Percentiles rank a stretch among this genome's conserved stretches.
Conservation (phyloP, 805 yeast genomes). For the Yarrowia phangngaensis region DNA sequence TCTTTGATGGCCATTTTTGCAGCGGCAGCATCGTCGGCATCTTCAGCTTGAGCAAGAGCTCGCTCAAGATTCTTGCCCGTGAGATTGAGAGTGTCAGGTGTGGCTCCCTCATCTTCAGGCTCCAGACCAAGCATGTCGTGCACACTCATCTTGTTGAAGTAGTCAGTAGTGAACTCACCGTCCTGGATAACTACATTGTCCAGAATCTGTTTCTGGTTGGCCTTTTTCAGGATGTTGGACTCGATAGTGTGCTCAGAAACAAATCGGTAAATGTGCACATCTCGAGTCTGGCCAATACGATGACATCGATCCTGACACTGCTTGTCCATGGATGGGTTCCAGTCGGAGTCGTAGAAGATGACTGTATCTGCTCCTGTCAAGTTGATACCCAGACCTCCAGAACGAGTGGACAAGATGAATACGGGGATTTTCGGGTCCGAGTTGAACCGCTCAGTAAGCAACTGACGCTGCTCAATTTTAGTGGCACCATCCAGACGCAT, state of each 20-base stretch:
- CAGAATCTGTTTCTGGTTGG: conserved; percentile 88
- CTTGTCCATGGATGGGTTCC: conserved; percentile 99
- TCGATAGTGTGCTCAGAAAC: conserved; percentile 96
- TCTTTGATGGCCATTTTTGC: conserved; percentile 87
- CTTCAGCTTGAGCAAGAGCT: conserved; percentile 88
- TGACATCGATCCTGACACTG: conserved; percentile 99
- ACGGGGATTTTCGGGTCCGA: conserved; percentile 81
- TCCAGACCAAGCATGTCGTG: conserved; percentile 75
- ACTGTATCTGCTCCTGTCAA: conserved; percentile 98
- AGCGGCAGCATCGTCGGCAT: conserved; percentile 70
- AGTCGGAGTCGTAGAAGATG: conserved; percentile 94
- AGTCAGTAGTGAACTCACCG: conserved; percentile 97
- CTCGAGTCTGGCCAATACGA: conserved; percentile 96
- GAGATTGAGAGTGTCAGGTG: conserved; percentile 38
- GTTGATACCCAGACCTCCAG: conserved; percentile 98
- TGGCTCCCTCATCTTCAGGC: conserved; percentile 38
- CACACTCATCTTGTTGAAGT: conserved; percentile 81
- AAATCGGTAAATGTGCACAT: conserved; percentile 93
- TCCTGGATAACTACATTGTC: conserved; percentile 96
- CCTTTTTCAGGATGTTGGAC: conserved; percentile 87
- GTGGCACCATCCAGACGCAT: conserved; percentile 97
- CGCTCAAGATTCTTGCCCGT: conserved; percentile 43
- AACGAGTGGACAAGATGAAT: conserved; percentile 87
- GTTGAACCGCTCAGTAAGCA: conserved; percentile 88
- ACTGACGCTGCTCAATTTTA: conserved; percentile 92